Evolutionary conservation across 805 yeast genomes (phyloP).

Genomic region (Cyberlindnera galapagoensis): DNA sequence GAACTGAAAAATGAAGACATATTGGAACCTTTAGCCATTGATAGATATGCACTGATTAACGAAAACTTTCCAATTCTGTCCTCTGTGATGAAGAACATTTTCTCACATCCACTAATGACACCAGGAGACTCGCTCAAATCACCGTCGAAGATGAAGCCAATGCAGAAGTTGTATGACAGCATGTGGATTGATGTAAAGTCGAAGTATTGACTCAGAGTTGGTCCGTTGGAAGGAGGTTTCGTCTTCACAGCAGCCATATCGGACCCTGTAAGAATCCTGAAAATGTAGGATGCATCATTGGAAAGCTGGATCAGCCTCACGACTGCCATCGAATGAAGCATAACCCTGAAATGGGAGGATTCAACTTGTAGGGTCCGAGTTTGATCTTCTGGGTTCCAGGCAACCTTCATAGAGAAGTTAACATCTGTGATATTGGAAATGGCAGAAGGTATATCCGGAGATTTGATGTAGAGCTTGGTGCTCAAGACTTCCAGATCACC

Average conservation of each 20-base stretch:
- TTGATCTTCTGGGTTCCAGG: conserved; percentile 29
- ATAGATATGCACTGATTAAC: conserved; percentile 59
- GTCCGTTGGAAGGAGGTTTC: background rate
- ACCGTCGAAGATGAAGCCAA: conserved; percentile 72
- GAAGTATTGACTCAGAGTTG: conserved; percentile 2
- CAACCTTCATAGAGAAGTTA: conserved; percentile 35
- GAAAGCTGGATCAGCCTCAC: conserved; percentile 24
- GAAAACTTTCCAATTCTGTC: conserved; percentile 60
- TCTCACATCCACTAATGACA: conserved; percentile 69
- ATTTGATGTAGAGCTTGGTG: conserved; percentile 25
- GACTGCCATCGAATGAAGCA: conserved; percentile 46
- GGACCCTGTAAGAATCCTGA: too few relatives aligned
- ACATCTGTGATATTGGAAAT: conserved; percentile 41
- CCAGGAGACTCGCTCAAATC: conserved; percentile 48
- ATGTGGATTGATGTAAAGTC: conserved; percentile 45
- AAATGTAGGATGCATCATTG: conserved; percentile 6
- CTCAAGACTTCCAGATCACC: conserved; percentile 23
- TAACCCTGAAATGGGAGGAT: conserved; percentile 52
- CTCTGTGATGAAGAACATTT: conserved; percentile 60
- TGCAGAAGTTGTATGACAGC: conserved; percentile 56
- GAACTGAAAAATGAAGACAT: conserved; percentile 43
- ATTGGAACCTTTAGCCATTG: conserved; percentile 60
- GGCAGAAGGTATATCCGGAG: conserved; percentile 27
- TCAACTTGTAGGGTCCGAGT: conserved; percentile 47
- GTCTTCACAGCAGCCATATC: background rate